Base-by-base conservation (phyloP, 2,329 filamentous ascomycete species). In the Nannizzia gypsea region DNA sequence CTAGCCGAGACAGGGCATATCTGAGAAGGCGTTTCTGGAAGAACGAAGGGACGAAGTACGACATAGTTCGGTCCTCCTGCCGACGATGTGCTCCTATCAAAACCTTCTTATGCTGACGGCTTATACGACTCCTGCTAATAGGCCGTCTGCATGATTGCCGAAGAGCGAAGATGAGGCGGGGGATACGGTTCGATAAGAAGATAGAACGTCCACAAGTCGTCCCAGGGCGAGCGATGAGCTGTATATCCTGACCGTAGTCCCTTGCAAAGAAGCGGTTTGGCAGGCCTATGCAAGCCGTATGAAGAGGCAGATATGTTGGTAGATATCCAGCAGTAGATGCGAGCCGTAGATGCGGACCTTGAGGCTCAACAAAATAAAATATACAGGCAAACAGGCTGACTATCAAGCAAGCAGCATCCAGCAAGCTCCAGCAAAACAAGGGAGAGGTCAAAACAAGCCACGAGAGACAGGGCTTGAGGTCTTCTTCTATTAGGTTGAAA, bases 11-110 rank as follows among this genome's bases (percentile, higher is more conserved):
- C 46, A 99, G 78, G 56, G 86, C 89, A 77, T 93, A 96, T 66
- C 89, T 86, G 65, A 97, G 81, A 67, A 97, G 81, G 72, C 87
- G 85, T 81, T 93, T 95, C 76, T 91, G 89, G 79, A 95, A 78
- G 66, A 79, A 89, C 66, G 83, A 88, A 64, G 90, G 85, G 68
- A 93, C 82, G 71, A 89, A 84, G 70, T 81, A 85, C 59, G 86
- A 84, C 88, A 91, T 90, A 72, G 66, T 70, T 56, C 26, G 20
- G 31, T 11, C 6, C 50, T 54, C 8, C 8, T 57, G 6, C 20
- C 44, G 22, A 50, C 4, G n/a, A 13, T 11, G 9, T 36, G 9
- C 31, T 36, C 31, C 38, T 57, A 24, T 17, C 28, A 3, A 42
- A 5, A 20, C 38, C 55, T 57, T 57, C 20, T 57, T 57, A 57